Conservation (phyloP, 2,329 filamentous ascomycete genomes). For the Monosporascus sp. region DNA sequence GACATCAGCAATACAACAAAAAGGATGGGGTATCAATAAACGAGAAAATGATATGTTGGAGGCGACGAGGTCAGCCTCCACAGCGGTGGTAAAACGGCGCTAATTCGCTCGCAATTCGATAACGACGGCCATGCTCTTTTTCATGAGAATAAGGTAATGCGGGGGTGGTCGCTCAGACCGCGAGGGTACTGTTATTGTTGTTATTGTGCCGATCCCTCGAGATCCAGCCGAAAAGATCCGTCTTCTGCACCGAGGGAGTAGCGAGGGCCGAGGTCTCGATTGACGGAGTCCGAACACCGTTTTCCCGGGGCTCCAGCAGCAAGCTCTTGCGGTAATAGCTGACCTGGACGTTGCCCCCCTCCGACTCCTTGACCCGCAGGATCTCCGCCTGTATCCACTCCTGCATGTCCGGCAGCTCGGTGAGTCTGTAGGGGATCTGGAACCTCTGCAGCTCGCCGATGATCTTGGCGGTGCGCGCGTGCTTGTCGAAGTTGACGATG, state of each 20-base stretch:
- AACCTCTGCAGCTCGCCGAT: constrained; percentile 94
- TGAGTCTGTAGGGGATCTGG: constrained; percentile 85
- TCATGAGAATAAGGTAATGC: background rate
- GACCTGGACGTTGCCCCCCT: constrained; percentile 53
- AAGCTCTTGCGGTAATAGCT: constrained; percentile 76
- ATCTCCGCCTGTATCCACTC: constrained; percentile 87
- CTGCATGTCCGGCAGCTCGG: constrained; percentile 81
- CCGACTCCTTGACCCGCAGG: constrained; percentile 61
- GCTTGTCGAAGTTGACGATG: constrained; percentile 98
- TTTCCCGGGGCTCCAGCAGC: constrained; percentile 71
- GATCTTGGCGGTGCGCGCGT: constrained; percentile 88
- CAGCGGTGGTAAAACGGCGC: background rate
- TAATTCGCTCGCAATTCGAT: constrained; percentile 1
- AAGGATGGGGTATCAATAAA: constrained; percentile 29
- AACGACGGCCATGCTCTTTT: background rate
- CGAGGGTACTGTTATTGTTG: constrained; percentile 11
- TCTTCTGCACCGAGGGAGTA: constrained; percentile 23
- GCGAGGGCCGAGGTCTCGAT: constrained; percentile 17
- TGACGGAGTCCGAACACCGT: constrained; percentile 26
- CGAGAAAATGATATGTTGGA: constrained; percentile 14
- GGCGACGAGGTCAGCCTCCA: constrained; percentile 1
- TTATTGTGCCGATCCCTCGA: constrained; percentile 37
- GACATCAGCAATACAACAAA: constrained; percentile 15
- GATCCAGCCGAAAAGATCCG: constrained; percentile 48
- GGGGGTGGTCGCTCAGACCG: constrained; percentile 11